Base-by-base conservation (phyloP, 2,329 filamentous ascomycete genomes). In the Tolypocladium guangdongense region DNA sequence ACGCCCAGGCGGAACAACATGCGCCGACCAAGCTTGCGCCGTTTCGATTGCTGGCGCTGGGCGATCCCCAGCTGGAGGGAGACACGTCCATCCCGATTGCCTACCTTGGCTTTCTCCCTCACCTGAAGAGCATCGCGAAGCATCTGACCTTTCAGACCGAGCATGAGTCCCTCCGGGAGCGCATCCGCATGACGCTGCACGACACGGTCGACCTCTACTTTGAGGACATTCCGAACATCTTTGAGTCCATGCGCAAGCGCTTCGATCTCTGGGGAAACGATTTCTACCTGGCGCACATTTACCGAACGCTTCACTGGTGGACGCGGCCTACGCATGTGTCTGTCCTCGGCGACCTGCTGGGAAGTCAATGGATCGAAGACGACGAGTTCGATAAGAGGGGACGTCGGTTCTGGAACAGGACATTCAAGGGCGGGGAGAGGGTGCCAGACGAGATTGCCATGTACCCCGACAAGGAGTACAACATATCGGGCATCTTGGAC, bases 221-320 rank as follows among this genome's bases (percentile, higher is more conserved):
- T 55, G 78, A 85, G 54, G 90, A 96, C 66, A 71, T 90, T 2
- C 83, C 83, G 7, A 78, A 81, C 59, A 76, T 84, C 20, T 60
- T 91, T 50, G 76, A 83, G 59, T 84, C 83, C 1, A 73, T 78
- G 50, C 81, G 88, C 58, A 99, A 99, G 72, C 79, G 81, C 20
- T 68, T 99, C 60, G 93, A 99, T 68, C 80, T 96, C 2, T 81
- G 90, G 63, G 93, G 93, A 4, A 99, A 99, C 69, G 93, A 99
- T 70, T 88, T 84, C 64, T 99, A 97, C 69, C 80, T 99, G 35
- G 89, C 88, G 22, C 93, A 99, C 68, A 90, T 96, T 55, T 96
- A 95, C 70, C 81, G 89, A 18, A 87, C 84, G 0, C 70, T 96
- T 50, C 78, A 81, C 59, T 95, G 90, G 89, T 95, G 88, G 86